Conservation (phyloP, 768 basidiomycete genomes). For the Psilocybe azurescens region DNA sequence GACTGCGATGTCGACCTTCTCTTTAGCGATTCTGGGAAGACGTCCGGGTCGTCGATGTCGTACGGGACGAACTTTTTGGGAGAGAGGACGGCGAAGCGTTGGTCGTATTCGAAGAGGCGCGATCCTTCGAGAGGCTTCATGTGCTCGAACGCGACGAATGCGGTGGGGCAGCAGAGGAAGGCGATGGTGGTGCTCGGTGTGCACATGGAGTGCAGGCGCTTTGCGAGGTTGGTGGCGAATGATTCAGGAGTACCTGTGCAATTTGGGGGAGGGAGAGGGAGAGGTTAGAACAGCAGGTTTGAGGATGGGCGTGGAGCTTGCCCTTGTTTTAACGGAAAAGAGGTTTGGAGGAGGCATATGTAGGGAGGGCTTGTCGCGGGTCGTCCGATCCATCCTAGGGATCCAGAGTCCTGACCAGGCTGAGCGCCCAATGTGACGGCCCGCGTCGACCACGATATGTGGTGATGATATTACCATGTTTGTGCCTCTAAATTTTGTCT, state of each 20-base stretch:
- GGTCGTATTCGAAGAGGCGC: constrained; percentile 46
- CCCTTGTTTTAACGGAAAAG: constrained; percentile 3
- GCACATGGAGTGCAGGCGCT: constrained; percentile 36
- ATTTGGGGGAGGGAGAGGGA: background rate
- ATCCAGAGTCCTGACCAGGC: background rate
- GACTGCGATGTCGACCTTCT: constrained; percentile 42
- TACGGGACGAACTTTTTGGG: constrained; percentile 46
- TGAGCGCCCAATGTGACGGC: background rate
- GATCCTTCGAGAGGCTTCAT: constrained; percentile 36
- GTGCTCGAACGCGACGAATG: constrained; percentile 53
- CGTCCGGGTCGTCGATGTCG: constrained; percentile 49
- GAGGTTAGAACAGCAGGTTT: constrained; percentile 17
- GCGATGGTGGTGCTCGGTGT: constrained; percentile 39
- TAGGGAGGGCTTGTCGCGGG: background rate
- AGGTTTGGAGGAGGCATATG: background rate
- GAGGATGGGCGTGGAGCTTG: constrained; percentile 22
- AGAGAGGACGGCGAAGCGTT: constrained; percentile 45
- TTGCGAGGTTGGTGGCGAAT: constrained; percentile 44
- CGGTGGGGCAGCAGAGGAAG: constrained; percentile 53
- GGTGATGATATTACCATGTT: too few species aligned
- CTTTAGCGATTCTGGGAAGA: constrained; percentile 38
- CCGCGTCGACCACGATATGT: background rate
- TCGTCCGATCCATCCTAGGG: background rate
- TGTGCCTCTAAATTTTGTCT: background rate
- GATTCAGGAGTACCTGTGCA: constrained; percentile 45